Base-by-base conservation (phyloP, 2,329 filamentous ascomycete genomes). In the Tolypocladium album region DNA sequence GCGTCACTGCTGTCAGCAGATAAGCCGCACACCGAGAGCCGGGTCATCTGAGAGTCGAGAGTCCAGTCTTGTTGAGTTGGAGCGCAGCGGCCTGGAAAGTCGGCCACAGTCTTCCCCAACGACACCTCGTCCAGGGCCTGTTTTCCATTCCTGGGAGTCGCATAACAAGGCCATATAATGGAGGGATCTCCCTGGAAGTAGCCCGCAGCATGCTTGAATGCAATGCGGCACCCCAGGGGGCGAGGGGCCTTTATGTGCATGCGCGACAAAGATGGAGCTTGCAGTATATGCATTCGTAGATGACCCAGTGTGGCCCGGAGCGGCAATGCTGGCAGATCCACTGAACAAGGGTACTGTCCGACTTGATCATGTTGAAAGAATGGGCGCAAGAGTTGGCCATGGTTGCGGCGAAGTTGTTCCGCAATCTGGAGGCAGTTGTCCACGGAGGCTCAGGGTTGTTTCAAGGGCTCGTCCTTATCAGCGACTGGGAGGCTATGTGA, bases 281-380 rank as follows among this genome's bases (percentile, higher is more conserved):
- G 80, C 86, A 89, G 70, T 86, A 87, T 62, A 79, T 77, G 74
- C 86, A 89, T 71, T 88, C 84, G 64, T 82, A 88, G 67, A 89
- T 88, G 72, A 81, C 82, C 83, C 84, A 88, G 72, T 85, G 82
- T 58, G 85, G 85, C 1, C 85, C 85, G 2, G 81, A 82, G 62
- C 84, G 80, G 69, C 86, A 88, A 67, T 86, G 74, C 61, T 82
- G 79, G 76, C 86, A 89, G 57, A 78, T 78, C 85, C 85, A 89
- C 70, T 86, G 81, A 60, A 89, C 79, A 59, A 88, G 71, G 13
- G 80, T 86, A 68, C 76, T 86, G 67, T 88, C 84, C 38, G 83
- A 85, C 73, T 88, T 88, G 74, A 88, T 81, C 71, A 88, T 78
- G 67, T 78, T 79, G 74, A 88, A 88, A 13, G 78, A 78, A 70